phyloP scores from a whole-genome alignment of 768 basidiomycete genomes.

The Tricholoma saponaceum region DNA sequence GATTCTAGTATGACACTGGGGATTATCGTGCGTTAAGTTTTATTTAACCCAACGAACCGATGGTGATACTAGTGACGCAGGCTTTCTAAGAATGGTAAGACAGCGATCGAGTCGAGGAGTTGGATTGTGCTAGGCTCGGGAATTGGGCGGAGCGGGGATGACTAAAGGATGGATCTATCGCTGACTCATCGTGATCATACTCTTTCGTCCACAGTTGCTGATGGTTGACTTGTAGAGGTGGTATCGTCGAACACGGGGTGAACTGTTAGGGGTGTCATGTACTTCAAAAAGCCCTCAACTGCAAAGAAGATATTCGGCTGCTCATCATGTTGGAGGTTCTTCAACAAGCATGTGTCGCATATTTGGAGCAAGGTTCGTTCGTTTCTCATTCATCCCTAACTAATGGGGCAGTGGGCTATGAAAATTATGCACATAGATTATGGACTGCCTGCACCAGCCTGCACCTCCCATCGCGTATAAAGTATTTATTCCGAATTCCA shows the following conservation, averaged over 20 bases:
- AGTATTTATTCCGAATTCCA: constrained; percentile 30
- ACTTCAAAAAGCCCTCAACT: constrained; percentile 86
- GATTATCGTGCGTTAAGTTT: too few relatives aligned
- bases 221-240: constrained; percentile 45
- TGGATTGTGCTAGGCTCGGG: constrained; percentile 42
- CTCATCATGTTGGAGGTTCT: constrained; percentile 82
- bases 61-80: too few relatives aligned
- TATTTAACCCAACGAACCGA: too few relatives aligned
- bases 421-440: constrained; percentile 47
- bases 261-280: constrained; percentile 91
- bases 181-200: constrained; percentile 60
- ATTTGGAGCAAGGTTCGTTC: constrained; percentile 83
- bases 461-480: constrained; percentile 84
- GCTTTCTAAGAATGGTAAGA: too few relatives aligned
- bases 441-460: constrained; percentile 92
- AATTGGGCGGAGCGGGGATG: constrained; percentile 91
- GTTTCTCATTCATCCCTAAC: background rate
- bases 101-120: too few relatives aligned
- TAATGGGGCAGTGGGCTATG: too few relatives aligned
- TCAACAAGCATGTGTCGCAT: constrained; percentile 85
- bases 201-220: constrained; percentile 2
- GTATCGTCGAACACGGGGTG: constrained; percentile 81
- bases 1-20: too few relatives aligned
- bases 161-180: constrained; percentile 70
- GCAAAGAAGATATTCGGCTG: constrained; percentile 81